Base-by-base conservation (phyloP, 2,329 filamentous ascomycete genomes). In the Coleophoma crateriformis region DNA sequence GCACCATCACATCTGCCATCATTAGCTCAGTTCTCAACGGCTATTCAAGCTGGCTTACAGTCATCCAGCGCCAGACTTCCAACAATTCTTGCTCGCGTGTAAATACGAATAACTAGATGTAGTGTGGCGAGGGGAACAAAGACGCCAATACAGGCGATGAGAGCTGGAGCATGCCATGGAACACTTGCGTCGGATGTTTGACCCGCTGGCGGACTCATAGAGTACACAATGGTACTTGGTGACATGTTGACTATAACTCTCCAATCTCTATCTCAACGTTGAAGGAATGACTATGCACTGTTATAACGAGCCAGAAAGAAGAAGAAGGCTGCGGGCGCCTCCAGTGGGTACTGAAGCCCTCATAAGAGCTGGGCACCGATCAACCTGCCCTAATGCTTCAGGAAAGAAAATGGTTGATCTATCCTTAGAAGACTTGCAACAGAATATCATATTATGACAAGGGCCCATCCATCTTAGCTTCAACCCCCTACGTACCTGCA, bases 11-110 rank as follows among this genome's bases (percentile, higher is more conserved):
- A 43, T 43, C 17, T 27, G 19, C 27, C 20, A 43, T 10, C 22
- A 14, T 27, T 14, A 20, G 40, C n/a, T 43, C n/a, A 46, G 38
- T 17, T 8, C 12, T 32, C n/a, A 37, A 43, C 39, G n/a, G 27
- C 22, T 13, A 7, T 32, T 42, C 7, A 15, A 38, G 10, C 46
- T 34, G 42, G 10, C 54, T 47, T 33, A 58, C 56, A 54, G 32
- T 59, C 55, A 39, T 58, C 55, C 17, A 54, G 48, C 1, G 55
- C 54, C 2, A 58, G 43, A 8, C 46, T 56, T 14, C 47, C 39
- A 12, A 50, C 44, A 15, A 59, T 50, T 22, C 35, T 38, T 8
- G 42, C 40, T 34, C 57, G 48, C 7, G 55, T 59, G 32, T 53
- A 59, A 10, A 54, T 22, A 6, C 57, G 55, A 19, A 54, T 50